Evolutionary conservation across 1,284 basidiomycete genomes (phyloP).

Genomic region (Trichosporon inkin): DNA sequence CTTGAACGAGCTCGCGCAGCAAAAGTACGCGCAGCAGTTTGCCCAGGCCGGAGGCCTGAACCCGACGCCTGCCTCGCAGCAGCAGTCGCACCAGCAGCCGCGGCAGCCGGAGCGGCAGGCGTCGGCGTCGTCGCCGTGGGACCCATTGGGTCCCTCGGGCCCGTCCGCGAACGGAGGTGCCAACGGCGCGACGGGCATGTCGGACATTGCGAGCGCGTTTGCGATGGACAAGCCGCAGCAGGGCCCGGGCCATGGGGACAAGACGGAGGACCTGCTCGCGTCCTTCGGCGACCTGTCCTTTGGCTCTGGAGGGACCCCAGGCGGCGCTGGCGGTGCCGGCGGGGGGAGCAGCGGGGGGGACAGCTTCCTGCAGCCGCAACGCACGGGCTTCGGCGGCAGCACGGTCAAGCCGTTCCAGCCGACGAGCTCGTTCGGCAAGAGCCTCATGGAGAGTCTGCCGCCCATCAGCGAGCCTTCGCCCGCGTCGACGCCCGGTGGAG

Average conservation of each 20-base stretch:
- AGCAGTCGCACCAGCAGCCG: constrained; percentile 9
- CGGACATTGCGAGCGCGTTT: constrained; percentile 46
- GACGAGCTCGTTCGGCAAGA: constrained; percentile 78
- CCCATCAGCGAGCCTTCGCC: constrained; percentile 46
- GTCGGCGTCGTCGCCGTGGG: constrained; percentile 9
- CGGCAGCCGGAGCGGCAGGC: constrained; percentile 12
- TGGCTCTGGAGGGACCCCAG: background rate
- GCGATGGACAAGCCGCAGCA: constrained; percentile 27
- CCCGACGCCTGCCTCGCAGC: background rate
- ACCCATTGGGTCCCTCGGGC: constrained; percentile 12
- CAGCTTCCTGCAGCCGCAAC: constrained; percentile 62
- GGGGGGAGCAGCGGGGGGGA: constrained; percentile 17
- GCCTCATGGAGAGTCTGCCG: constrained; percentile 71
- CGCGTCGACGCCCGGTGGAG: constrained; percentile 6
- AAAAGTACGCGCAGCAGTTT: constrained; percentile 31
- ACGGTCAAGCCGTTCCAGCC: constrained; percentile 83
- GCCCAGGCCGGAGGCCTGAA: constrained; percentile 15
- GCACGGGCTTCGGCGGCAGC: constrained; percentile 70
- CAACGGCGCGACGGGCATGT: constrained; percentile 28
- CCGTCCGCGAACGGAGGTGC: no score
- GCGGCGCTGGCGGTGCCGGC: constrained; percentile 10
- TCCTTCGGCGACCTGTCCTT: background rate
- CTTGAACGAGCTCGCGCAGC: constrained; percentile 71
- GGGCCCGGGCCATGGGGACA: background rate
- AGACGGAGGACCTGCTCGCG: background rate